These are phyloP conservation scores for Aegilops longissima DNA, from an alignment of 176 grass and related monocot genomes.

Conservation along the genomic window DNA sequence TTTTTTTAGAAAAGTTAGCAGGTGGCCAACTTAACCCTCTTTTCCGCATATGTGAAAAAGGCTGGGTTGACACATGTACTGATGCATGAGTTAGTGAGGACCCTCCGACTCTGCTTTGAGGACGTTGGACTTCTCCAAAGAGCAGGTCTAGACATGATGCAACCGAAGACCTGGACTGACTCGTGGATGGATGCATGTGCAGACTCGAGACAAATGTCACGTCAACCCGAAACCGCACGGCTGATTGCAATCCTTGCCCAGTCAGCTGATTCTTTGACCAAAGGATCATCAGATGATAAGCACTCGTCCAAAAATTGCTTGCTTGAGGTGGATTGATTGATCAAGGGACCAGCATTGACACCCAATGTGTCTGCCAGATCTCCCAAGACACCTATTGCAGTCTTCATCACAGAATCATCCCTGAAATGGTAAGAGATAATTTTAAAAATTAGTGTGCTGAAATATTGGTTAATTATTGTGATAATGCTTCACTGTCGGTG, in stretches of 20 bases:
- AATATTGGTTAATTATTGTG: neutral
- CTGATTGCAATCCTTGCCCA: slow-evolving; percentile 79
- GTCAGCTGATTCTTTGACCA: slow-evolving; percentile 78
- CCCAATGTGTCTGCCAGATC: slow-evolving; percentile 87
- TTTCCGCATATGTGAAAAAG: slow-evolving; percentile 33
- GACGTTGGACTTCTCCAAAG: slow-evolving; percentile 46
- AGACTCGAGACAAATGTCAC: slow-evolving; percentile 39
- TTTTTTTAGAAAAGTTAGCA: slow-evolving; percentile 57
- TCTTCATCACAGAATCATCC: slow-evolving; percentile 94
- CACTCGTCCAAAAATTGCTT: slow-evolving; percentile 82
- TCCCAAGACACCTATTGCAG: slow-evolving; percentile 79
- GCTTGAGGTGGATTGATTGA: slow-evolving; percentile 62
- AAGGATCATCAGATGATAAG: slow-evolving; percentile 72
- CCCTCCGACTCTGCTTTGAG: slow-evolving; percentile 54
- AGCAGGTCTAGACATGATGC: slow-evolving; percentile 65
- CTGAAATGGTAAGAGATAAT: slow-evolving; percentile 31
- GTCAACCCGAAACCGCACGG: slow-evolving; percentile 78
- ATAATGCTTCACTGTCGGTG: neutral
- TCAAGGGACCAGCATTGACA: slow-evolving; percentile 62
- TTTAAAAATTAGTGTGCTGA: slow-evolving; percentile 15
- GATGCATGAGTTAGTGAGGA: slow-evolving; percentile 68
- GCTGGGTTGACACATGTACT: slow-evolving; percentile 51
- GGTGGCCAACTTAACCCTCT: slow-evolving; percentile 58
- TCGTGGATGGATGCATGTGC: slow-evolving; percentile 52
- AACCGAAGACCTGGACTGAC: slow-evolving; percentile 60